Evolutionary conservation across 2,329 filamentous ascomycete genomes (phyloP), one percentile per base, ranked within the genome.

Genomic region (Exophiala dermatitidis): DNA sequence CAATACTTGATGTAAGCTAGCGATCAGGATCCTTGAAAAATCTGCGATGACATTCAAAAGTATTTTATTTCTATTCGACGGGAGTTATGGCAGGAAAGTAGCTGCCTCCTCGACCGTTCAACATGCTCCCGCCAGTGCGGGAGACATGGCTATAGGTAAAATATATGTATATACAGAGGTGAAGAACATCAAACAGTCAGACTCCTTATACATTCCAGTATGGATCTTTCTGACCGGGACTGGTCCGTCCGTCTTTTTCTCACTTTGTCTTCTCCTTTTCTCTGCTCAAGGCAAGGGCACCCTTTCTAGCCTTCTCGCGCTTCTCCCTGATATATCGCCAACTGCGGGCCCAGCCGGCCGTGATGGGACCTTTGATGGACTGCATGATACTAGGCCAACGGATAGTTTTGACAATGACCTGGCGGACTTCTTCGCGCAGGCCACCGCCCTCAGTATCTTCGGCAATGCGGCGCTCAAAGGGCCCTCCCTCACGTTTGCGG

Each of bases 341-440:
- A 4, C 84, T 85, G 63, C 84, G 81, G 4, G 74, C 66, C 10
- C 86, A 67, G 0, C 93, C 94, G 0, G 86, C 84, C 2, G 90
- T 97, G 42, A 96, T 69, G 1, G 86, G 68, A 1, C 90, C 84
- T 72, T 98, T 98, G 58, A 91, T 67, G 50, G 84, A 93, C 71
- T 98, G 91, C 3, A 83, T 83, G 2, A 88, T 89, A 64, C 89
- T 93, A 0, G 93, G 90, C 93, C 93, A 97, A 52, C 82, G 81
- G 63, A 97, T 88, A 0, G 94, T 97, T 67, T 86, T 86, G 66
- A 83, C 85, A 65, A 98, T 90, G 38, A 90, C 86, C 36, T 78
- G 76, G 33, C 84, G 80, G 12, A 97, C 82, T 61, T 85, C 84
- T 29, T 80, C 74, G 40, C 78, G 77, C n/a, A 97, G 74, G 61